Evolutionary conservation across 768 basidiomycete species (phyloP).

Genomic region (Lactifluus subvellereus): DNA sequence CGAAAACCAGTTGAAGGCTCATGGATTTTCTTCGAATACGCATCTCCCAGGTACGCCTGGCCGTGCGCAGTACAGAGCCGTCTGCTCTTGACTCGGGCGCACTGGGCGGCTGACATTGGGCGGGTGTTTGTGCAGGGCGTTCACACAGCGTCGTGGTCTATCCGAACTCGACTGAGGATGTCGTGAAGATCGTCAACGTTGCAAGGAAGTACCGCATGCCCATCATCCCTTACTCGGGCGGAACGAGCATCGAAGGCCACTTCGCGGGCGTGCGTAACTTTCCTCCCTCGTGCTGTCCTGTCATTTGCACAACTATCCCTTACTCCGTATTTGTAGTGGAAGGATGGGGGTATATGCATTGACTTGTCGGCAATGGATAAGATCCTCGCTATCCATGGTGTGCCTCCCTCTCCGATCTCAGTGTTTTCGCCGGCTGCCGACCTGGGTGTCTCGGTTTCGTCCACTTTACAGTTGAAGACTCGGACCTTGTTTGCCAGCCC

Average conservation of each 20-base stretch:
- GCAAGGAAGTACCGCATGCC: constrained; percentile 74
- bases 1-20: constrained; percentile 24
- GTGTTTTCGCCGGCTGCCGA: background rate
- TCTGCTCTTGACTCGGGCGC: background rate
- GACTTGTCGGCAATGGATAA: constrained; percentile 76
- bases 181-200: constrained; percentile 69
- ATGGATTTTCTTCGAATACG: constrained; percentile 28
- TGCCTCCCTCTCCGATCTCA: constrained; percentile 11
- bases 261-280: constrained; percentile 48
- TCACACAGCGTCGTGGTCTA: constrained; percentile 59
- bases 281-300: background rate
- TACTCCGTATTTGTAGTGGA: constrained; percentile 9
- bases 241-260: constrained; percentile 78
- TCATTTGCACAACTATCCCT: background rate
- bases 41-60: constrained; percentile 24
- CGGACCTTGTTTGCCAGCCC: constrained; percentile 69
- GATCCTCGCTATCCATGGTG: constrained; percentile 70
- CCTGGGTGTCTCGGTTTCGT: background rate
- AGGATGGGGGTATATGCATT: constrained; percentile 65
- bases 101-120: background rate
- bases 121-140: constrained; percentile 29
- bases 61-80: background rate
- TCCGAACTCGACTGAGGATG: constrained; percentile 70
- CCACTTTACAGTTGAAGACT: constrained; percentile 49
- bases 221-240: constrained; percentile 72